These are phyloP conservation scores for Fusarium torulosum DNA, from an alignment of 2,329 filamentous ascomycete species.

Conservation along the genomic window DNA sequence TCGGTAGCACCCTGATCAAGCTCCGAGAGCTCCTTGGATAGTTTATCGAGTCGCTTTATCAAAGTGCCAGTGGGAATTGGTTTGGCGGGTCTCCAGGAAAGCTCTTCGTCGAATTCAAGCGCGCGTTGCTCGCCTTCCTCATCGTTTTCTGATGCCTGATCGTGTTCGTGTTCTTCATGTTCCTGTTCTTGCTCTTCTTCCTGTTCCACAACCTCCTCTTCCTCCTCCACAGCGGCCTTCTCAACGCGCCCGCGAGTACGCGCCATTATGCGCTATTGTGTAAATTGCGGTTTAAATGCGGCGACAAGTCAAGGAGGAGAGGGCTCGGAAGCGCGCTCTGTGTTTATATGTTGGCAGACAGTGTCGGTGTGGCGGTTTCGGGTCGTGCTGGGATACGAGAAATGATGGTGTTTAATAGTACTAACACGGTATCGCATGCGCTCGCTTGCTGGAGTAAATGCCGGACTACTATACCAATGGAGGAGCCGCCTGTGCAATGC, in stretches of 20 bases:
- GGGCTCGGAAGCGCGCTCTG: neutral
- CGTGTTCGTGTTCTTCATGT: constrained; percentile 30
- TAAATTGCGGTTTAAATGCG: constrained; percentile 5
- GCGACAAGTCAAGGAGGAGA: neutral
- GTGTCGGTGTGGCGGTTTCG: constrained; percentile 29
- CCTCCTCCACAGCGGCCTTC: constrained; percentile 50
- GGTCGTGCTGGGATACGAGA: constrained; percentile 34
- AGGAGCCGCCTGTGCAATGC: constrained; percentile 12
- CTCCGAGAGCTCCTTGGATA: constrained; percentile 84
- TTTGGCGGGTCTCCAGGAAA: constrained; percentile 93
- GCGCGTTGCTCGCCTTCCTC: constrained; percentile 51
- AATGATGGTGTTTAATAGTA: constrained; percentile 40
- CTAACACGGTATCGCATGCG: constrained; percentile 45
- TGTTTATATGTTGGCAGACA: constrained; percentile 4
- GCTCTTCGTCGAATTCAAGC: constrained; percentile 84
- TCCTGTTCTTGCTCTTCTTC: constrained; percentile 40
- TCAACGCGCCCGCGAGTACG: constrained; percentile 54
- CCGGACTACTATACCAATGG: constrained; percentile 6
- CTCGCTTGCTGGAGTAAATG: constrained; percentile 17
- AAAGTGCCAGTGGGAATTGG: constrained; percentile 87
- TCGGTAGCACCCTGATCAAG: constrained; percentile 90
- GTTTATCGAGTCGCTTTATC: constrained; percentile 80
- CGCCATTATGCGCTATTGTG: constrained; percentile 51
- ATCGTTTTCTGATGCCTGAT: constrained; percentile 39
- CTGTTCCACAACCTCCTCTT: constrained; percentile 47